Base-by-base conservation (phyloP, 352 stramenopile genomes). In the Aphanomyces euteiches region DNA sequence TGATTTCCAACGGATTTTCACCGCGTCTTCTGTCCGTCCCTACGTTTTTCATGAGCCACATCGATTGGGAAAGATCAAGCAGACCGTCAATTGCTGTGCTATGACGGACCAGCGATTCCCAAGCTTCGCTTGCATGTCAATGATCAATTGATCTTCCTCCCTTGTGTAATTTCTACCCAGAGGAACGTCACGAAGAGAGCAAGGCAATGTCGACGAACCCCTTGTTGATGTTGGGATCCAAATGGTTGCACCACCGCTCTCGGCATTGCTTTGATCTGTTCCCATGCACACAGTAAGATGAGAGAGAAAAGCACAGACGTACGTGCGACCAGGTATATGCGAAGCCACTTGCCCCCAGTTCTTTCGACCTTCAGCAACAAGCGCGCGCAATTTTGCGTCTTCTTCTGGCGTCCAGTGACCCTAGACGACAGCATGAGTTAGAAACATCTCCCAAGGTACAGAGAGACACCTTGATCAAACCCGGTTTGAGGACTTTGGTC, bases 1-100 rank as follows among this genome's bases (percentile, higher is more conserved):
- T 28, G 88, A 95, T 71, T 97, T 97, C 90, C 91, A 97, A 7
- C 90, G 84, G 59, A 97, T 98, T 78, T 98, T 98, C 3, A 98
- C 89, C 6, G 88, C 87, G 64, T 98, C 95, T 77, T 97, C 92
- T 3, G 90, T 97, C 71, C 92, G 83, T 8, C 92, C 92, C 79
- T 93, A 63, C 28, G 28, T 28, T 28, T 28, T 28, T 28, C 28
- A 28, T 28, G 28, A 28, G 28, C 28, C 28, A 28, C 28, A 28
- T 0, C 28, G 28, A 28, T 28, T 1, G 45, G 13, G 13, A 37
- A 6, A 19, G 6, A 6, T 21, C 0, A 34, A 3, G 41, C 74
- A 60, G 74, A 93, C 87, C 74, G 92, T 91, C 1, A 98, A 78
- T 38, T 93, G 87, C 64, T 95, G 87, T 0, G 92, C 92, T 70